Evolutionary conservation across 352 stramenopile genomes (phyloP).

Genomic region (Globisporangium iwayamae): DNA sequence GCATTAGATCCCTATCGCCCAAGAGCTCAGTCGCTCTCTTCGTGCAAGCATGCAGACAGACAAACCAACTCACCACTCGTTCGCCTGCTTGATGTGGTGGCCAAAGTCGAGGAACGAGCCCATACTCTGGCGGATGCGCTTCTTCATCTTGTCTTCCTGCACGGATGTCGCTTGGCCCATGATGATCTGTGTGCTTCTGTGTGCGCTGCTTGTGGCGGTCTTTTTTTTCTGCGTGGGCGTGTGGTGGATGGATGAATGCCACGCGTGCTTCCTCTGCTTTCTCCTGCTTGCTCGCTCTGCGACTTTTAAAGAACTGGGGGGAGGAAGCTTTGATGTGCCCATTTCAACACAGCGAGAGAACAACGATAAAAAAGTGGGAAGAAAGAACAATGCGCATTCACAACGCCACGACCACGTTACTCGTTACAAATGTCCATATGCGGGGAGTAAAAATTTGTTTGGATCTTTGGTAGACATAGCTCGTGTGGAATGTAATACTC

Average conservation of each 20-base stretch:
- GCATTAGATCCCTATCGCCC: background rate
- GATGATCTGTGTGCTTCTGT: conserved; percentile 3
- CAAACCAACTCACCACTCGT: conserved; percentile 57
- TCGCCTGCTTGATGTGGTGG: conserved; percentile 65
- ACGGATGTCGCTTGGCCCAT: conserved; percentile 74
- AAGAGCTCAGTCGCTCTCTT: background rate
- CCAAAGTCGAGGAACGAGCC: conserved; percentile 71
- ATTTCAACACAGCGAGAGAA: conserved; percentile 5
- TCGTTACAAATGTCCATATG: conserved; percentile 6
- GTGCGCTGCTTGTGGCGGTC: too few relatives aligned
- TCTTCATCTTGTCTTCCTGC: conserved; percentile 73
- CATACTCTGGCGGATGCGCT: conserved; percentile 64
- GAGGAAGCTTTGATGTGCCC: conserved; percentile 1
- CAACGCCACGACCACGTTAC: conserved; percentile 5
- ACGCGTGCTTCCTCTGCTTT: conserved; percentile 3
- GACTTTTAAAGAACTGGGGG: conserved; percentile 19
- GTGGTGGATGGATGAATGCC: background rate
- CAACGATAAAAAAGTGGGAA: conserved; percentile 5
- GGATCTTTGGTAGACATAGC: background rate
- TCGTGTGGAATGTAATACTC: background rate
- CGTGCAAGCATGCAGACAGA: conserved; percentile 5
- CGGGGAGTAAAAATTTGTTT: background rate
- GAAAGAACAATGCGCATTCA: conserved; percentile 7
- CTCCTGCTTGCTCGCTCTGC: background rate
- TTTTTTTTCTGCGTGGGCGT: background rate